Base-by-base conservation (phyloP, 257 asterid genomes). In the Fraxinus americana region DNA sequence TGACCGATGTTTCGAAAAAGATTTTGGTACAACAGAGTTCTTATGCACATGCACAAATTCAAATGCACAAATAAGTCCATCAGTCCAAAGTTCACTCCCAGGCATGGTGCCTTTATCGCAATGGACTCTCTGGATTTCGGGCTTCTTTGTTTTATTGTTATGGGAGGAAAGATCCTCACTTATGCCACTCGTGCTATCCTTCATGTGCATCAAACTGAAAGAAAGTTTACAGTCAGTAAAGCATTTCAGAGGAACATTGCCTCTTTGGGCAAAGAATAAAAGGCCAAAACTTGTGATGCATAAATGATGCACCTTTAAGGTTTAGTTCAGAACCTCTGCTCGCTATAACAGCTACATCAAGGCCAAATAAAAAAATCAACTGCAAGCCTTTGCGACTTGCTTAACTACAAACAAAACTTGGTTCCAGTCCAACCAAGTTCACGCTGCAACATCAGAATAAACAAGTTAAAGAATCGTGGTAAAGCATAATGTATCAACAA, bases 1-100 rank as follows among this genome's bases (percentile, higher is more conserved):
- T 75, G 89, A 63, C 39, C 59, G 82, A 48, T 10, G 19, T 70
- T 81, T 89, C 19, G 89, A 65, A 77, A 52, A 61, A 57, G 92
- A 77, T 86, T 86, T 89, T 59, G 86, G 29, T 70, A 84, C 74
- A 7, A 48, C 75, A 38, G 89, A 32, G 72, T 76, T 92, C 75
- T 81, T 88, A 69, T 73, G 84, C n/a, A 86, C 87, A 82, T 89
- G 82, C 78, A 94, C 78, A 81, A 90, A 92, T 79, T 94, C 98
- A 68, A 94, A 92, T 38, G 98, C 98, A 52, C 97, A 94, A 80
- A 94, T 89, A 67, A 94, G 97, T 61, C 98, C 98, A 84, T 90
- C 90, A 14, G 89, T 92, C 98, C 98, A 94, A 30, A 91, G 85
- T 68, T 87, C 92, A 79, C 82, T 88, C 75, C 89, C 98, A 43